Conservation (phyloP, 2,329 filamentous ascomycete genomes). For the Fusarium armeniacum region DNA sequence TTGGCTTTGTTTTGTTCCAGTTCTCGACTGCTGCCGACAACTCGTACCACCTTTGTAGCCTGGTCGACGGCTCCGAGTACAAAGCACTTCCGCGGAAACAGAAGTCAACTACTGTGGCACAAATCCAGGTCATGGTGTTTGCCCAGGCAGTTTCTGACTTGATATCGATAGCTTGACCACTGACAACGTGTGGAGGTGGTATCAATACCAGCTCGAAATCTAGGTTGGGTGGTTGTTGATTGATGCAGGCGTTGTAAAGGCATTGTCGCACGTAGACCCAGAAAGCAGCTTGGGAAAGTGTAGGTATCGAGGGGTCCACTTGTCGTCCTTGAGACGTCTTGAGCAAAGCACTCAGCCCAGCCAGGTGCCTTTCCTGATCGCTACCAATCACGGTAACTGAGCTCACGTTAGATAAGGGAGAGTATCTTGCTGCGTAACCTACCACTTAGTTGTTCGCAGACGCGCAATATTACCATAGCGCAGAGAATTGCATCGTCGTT, state of each 20-base stretch:
- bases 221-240: slow-evolving; percentile 36
- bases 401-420: not conserved
- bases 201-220: slow-evolving; percentile 12
- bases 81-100: slow-evolving; percentile 16
- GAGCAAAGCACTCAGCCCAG: slow-evolving; percentile 36
- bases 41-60: slow-evolving; percentile 15
- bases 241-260: slow-evolving; percentile 41
- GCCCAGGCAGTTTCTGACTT: slow-evolving; percentile 40
- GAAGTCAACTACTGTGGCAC: slow-evolving; percentile 37
- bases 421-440: not conserved
- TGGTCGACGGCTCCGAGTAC: slow-evolving; percentile 4
- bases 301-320: slow-evolving; percentile 32
- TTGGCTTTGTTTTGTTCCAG: slow-evolving; percentile 14
- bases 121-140: slow-evolving; percentile 42
- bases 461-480: slow-evolving; percentile 21
- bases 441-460: slow-evolving; percentile 20
- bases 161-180: slow-evolving; percentile 4
- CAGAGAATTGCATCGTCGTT: slow-evolving; percentile 13
- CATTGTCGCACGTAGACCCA: slow-evolving; percentile 42
- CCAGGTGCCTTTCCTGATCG: slow-evolving; percentile 38
- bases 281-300: slow-evolving; percentile 37
- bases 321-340: slow-evolving; percentile 34
- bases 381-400: slow-evolving; percentile 10
- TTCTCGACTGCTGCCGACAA: slow-evolving; percentile 14
- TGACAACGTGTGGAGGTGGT: not conserved